These are phyloP conservation scores for Leishmania amazonensis DNA, from an alignment of 208 protist species.

Conservation along the genomic window DNA sequence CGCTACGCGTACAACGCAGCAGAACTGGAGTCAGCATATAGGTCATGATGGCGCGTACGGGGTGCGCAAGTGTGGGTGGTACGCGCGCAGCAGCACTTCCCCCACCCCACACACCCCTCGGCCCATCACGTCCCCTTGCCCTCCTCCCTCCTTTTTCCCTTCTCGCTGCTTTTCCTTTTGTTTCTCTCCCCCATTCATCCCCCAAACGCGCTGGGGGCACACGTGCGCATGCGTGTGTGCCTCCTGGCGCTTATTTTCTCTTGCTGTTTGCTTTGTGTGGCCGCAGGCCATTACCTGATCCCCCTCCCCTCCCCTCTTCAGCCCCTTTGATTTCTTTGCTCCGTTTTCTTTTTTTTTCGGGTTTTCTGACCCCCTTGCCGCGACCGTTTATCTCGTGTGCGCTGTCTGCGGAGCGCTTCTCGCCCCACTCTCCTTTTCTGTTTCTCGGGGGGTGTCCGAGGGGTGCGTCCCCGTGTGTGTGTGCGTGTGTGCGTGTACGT, in stretches of 20 bases:
- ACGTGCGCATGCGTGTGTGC: neutral
- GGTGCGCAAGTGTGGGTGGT: neutral
- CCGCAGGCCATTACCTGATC: neutral
- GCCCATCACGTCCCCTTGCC: neutral
- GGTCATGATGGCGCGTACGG: neutral
- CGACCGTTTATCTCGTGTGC: neutral
- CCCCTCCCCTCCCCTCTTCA: neutral
- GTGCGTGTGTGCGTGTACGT: no score
- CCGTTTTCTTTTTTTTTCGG: neutral
- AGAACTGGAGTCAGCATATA: neutral
- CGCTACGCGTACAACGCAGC: neutral
- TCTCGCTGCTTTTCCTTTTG: neutral
- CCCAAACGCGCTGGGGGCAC: no score
- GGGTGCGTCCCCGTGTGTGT: no score
- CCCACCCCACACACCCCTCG: neutral
- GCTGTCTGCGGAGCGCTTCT: no score
- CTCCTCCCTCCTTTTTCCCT: neutral
- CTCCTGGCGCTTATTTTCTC: neutral
- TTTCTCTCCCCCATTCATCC: neutral
- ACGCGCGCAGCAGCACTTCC: neutral
- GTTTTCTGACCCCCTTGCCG: neutral
- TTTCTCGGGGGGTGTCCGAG: no score
- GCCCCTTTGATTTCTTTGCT: neutral
- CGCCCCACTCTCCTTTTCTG: no score
- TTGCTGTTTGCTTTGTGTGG: neutral